Evolutionary conservation across 192 early-diverging fungal species (phyloP), one percentile per base, ranked within the genome.

Genomic region (Coemansia sp.): DNA sequence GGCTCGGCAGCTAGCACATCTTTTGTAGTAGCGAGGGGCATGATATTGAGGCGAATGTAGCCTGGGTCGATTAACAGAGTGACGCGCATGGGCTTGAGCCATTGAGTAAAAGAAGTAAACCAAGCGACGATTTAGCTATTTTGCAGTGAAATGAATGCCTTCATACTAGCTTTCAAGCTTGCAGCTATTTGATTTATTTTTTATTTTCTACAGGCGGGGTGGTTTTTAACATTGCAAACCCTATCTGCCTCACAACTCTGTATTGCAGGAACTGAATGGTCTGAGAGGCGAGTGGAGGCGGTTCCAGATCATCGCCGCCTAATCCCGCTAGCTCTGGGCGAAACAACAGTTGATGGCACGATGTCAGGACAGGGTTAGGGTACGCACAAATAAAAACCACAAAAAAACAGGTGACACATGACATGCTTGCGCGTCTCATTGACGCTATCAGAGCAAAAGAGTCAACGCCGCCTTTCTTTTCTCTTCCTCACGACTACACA

Each of bases 391-490:
- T 12, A 41, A 41, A 27, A n/a, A n/a, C n/a, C 51, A 53, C 27
- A n/a, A 29, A 53, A 53, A 5, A 31, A 15, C 51, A 53, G 51
- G 51, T 53, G 51, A 53, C 51, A 53, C 51, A 17, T 53, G 47
- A 49, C 47, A n/a, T n/a, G n/a, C n/a, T n/a, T n/a, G n/a, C n/a
- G n/a, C n/a, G n/a, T n/a, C n/a, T 35, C 32, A 35, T 35, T 35
- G 7, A 35, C 32, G 22, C 11, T n/a, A n/a, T n/a, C n/a, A n/a
- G n/a, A n/a, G n/a, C n/a, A n/a, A n/a, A 6, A 4, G 43, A 27
- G 47, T 49, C 47, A 49, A 49, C 27, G 29, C 25, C 29, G 25
- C 29, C 22, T 53, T 51, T 25, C 9, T 35, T 7, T n/a, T n/a
- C n/a, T n/a, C n/a, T 7, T 35, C 32, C 7, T 35, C 7, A 35